Conservation (phyloP, 2,329 filamentous ascomycete genomes). For the Pyricularia grisea region DNA sequence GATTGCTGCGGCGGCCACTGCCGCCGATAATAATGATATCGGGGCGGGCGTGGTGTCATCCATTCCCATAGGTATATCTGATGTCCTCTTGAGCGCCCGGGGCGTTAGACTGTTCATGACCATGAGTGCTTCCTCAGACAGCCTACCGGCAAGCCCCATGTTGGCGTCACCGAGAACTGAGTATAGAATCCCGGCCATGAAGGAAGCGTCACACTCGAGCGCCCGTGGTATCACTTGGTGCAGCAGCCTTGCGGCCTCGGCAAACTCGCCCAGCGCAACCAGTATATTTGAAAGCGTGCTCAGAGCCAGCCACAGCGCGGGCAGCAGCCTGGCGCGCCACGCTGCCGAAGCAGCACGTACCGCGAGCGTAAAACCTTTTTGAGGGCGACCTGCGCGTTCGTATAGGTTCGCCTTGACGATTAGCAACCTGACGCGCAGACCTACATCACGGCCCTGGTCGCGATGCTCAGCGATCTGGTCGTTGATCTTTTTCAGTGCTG, state of each 20-base stretch:
- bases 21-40: neutral
- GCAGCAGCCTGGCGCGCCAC: conserved; percentile 58
- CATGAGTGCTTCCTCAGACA: conserved; percentile 12
- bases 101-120: neutral
- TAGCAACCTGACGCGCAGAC: conserved; percentile 61
- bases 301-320: conserved; percentile 64
- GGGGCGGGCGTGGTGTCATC: neutral
- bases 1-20: neutral
- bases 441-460: conserved; percentile 29
- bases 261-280: conserved; percentile 60
- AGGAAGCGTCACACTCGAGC: conserved; percentile 58
- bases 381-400: conserved; percentile 55
- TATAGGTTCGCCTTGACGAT: conserved; percentile 65
- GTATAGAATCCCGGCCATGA: conserved; percentile 58
- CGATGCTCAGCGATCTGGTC: conserved; percentile 24
- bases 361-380: conserved; percentile 67
- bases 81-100: neutral
- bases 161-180: conserved; percentile 64
- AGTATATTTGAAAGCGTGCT: conserved; percentile 60
- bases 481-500: conserved; percentile 39
- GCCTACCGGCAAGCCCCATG: conserved; percentile 63
- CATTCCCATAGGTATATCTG: neutral
- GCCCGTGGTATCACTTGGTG: conserved; percentile 65
- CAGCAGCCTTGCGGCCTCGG: conserved; percentile 54
- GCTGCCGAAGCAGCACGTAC: conserved; percentile 68